Evolutionary conservation across 1,139 yeast species (phyloP).

Genomic region (Komagataea norvegica): DNA sequence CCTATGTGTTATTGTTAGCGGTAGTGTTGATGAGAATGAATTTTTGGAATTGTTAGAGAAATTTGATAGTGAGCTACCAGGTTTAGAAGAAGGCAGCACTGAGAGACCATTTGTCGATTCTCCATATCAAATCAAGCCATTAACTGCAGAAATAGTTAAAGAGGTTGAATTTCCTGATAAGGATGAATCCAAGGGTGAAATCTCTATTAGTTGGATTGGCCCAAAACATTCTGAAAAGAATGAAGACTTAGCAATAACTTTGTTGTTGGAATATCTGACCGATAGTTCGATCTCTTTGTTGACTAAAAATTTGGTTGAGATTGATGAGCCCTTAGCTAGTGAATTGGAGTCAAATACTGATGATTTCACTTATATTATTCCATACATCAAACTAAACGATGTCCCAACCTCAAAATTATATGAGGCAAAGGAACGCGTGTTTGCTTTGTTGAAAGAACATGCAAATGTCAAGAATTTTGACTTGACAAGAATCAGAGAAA

Average conservation of each 20-base stretch:
- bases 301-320: conserved; percentile 67
- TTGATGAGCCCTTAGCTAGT: conserved; percentile 78
- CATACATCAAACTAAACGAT: conserved; percentile 59
- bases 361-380: conserved; percentile 56
- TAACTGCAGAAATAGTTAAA: conserved; percentile 36
- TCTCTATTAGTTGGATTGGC: conserved; percentile 78
- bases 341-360: conserved; percentile 66
- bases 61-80: conserved; percentile 58
- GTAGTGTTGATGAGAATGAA: conserved; percentile 74
- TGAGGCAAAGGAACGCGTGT: conserved; percentile 47
- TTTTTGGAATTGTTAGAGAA: conserved; percentile 53
- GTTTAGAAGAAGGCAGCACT: conserved; percentile 34
- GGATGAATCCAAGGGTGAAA: conserved; percentile 82
- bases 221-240: conserved; percentile 54
- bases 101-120: conserved; percentile 82
- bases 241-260: conserved; percentile 62
- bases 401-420: conserved; percentile 67
- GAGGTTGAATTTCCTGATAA: conserved; percentile 79
- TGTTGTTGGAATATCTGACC: conserved; percentile 71
- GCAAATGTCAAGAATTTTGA: conserved; percentile 50
- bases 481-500: conserved; percentile 57
- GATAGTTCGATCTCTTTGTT: conserved; percentile 69
- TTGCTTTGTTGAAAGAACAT: conserved; percentile 50
- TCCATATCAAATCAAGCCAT: conserved; percentile 39
- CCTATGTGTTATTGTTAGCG: conserved; percentile 75